Evolutionary conservation across 108 stramenopile genomes (phyloP).

Genomic region (Aurantiochytrium sp.): DNA sequence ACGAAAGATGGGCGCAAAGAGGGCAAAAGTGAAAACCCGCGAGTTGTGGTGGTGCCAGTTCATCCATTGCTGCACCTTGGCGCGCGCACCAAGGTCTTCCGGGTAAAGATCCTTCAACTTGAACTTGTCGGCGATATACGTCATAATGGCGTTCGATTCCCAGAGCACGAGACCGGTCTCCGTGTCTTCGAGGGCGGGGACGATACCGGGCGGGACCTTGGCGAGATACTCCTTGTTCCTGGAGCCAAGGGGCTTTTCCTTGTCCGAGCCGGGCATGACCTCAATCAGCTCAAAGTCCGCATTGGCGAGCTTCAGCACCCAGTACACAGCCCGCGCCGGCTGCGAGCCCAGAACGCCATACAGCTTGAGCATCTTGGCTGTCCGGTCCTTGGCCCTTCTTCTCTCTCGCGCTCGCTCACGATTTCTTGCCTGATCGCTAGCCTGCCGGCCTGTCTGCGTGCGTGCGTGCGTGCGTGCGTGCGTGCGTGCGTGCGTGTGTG

Average conservation of each 20-base stretch:
- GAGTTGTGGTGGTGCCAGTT: slow-evolving; percentile 16
- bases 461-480: no score
- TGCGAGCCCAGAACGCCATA: background rate
- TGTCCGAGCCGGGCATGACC: background rate
- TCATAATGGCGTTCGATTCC: background rate
- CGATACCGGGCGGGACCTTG: background rate
- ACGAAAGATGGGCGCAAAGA: slow-evolving; percentile 8
- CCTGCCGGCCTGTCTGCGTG: no score
- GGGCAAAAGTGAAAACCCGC: background rate
- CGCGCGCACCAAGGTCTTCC: background rate
- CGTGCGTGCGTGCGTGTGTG: no score
- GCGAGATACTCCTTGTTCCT: background rate
- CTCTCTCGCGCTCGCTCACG: no score
- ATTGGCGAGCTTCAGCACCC: background rate
- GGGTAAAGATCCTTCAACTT: background rate
- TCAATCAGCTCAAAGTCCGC: background rate
- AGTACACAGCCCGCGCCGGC: background rate
- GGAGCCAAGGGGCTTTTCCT: background rate
- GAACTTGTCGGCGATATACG: background rate
- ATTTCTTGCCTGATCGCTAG: no score
- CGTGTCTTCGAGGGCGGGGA: background rate
- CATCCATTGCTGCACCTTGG: slow-evolving; percentile 8
- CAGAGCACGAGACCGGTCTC: background rate
- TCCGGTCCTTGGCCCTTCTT: no score
- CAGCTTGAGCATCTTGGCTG: slow-evolving; percentile 12